Base-by-base conservation (phyloP, 2,329 filamentous ascomycete genomes). In the Colletotrichum graminicola region DNA sequence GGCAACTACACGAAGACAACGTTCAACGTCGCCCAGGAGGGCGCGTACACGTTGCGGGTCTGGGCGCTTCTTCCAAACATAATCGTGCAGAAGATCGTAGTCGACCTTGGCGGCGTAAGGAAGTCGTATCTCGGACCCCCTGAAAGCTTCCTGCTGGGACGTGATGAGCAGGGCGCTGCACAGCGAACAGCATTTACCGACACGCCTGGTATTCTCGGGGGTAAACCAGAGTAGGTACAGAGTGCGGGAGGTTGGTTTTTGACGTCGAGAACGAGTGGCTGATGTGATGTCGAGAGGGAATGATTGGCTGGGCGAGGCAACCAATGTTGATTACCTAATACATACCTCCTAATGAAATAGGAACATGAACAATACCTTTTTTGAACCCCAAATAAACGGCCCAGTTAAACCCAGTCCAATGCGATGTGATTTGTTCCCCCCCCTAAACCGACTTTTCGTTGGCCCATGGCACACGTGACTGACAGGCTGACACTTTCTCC, bases 91-190 rank as follows among this genome's bases (percentile, higher is more conserved):
- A 89, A 89, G 81, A 79, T 90, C 47, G 81, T 90, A 1, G 74
- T 90, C 10, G 82, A 90, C 74, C 75, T 89, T 32, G 88, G 88
- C 1, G 88, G 88, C 7, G 83, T 89, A 2, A 78, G 86, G 65
- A 78, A 82, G 21, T 88, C 85, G 60, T 90, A 88, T 74, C 78
- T 90, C 2, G 88, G 88, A 0, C 88, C 88, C 5, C 87, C 87
- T 0, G 87, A 89, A 82, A 89, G 86, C 62, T 87, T 86, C 72
- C 75, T 84, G 14, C 77, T 84, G 1, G 84, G 84, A 0, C 76
- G 82, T 29, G 83, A 86, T 64, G 63, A 76, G 69, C 61, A 78
- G 51, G 83, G 83, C 10, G 67, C 60, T 21, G 81, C 81, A 66
- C 78, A 81, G 34, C 79, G 80, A 67, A 82, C 79, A 10, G 83